Evolutionary conservation across 1,284 basidiomycete species (phyloP).

Genomic region (Malassezia japonica): DNA sequence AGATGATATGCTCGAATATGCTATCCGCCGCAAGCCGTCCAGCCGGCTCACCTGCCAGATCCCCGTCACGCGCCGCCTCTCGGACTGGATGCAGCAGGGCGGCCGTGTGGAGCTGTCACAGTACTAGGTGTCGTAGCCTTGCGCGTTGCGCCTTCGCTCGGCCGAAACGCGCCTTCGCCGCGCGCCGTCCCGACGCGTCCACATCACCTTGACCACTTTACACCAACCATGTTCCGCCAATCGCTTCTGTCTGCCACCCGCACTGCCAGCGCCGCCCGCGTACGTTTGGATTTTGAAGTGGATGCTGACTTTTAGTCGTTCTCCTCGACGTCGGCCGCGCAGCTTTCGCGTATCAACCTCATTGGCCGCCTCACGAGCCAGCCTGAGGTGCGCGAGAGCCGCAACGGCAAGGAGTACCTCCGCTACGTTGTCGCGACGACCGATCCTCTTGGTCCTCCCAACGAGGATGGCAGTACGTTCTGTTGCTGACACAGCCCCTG

Average conservation of each 20-base stretch:
- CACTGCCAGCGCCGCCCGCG: constrained; percentile 2
- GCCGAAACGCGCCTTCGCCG: constrained; percentile 3
- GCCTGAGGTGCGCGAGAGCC: constrained; percentile 38
- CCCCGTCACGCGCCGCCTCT: constrained; percentile 14
- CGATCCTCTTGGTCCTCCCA: constrained; percentile 36
- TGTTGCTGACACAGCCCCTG: not conserved
- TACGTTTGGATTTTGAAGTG: not conserved
- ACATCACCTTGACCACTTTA: not conserved
- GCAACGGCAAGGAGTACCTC: constrained; percentile 44
- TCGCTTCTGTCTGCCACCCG: constrained; percentile 4
- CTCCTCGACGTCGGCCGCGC: constrained; percentile 27
- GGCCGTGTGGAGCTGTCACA: constrained; percentile 20
- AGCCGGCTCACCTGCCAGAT: constrained; percentile 27
- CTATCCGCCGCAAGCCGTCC: constrained; percentile 14
- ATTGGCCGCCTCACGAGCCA: constrained; percentile 41
- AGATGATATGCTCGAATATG: constrained; percentile 31
- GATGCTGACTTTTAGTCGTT: constrained; percentile 21
- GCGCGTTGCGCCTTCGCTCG: not conserved
- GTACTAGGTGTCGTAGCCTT: constrained; percentile 7
- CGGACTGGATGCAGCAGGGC: constrained; percentile 19
- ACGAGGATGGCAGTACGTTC: constrained; percentile 24
- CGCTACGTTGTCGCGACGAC: constrained; percentile 43
- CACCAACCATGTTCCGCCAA: constrained; percentile 15
- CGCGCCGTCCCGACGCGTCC: constrained; percentile 1
- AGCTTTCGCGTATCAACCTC: constrained; percentile 42